Base-by-base conservation (phyloP, 164 flowering plant species). In the Tetracentron sinense region DNA sequence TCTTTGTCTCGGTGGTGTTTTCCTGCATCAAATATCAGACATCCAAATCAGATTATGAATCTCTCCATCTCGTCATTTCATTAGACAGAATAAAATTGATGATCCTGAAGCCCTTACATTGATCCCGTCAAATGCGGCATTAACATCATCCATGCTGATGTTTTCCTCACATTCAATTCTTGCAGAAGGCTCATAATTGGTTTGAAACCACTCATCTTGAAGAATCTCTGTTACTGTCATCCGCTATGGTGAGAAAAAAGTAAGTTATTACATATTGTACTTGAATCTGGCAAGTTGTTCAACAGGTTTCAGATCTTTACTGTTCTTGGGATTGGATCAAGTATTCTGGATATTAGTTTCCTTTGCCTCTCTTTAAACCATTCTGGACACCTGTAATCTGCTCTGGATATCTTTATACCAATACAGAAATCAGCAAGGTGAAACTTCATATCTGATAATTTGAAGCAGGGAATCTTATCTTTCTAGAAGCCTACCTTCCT, bases 201-300 rank as follows among this genome's bases (percentile, higher is more conserved):
- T 75, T 63, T 77, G 79, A 64, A 86, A 85, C 92, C 92, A 89
- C 54, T 74, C 68, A 67, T 85, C 78, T 67, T 85, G 84, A 12
- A 79, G 58, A 51, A 89, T 85, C 61, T 82, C 88, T 35, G 81
- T 72, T 54, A 83, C 61, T 58, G 85, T 82, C 47, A 85, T 80
- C 29, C 92, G 61, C 92, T 89, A 77, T 30, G 56, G 51, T 46
- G 63, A 59, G 51, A 31, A 52, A 51, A 14, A 21, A 60, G 38
- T 11, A 38, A 57, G 55, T 62, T 28, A 56, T 59, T 49, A n/a
- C 47, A 14, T 54, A 10, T 7, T 66, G 4, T 54, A 28, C 35
- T 20, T 55, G 8, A 54, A 7, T 60, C 12, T 6, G n/a, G 48
- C 16, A 56, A 23, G 7, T 29, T 50, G 5, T 49, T 20, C 12